Percentiles rank a stretch among this genome's conserved stretches.
These are phyloP conservation scores for Penicillium salamii DNA, from an alignment of 495 filamentous ascomycete genomes.

Conservation along the genomic window DNA sequence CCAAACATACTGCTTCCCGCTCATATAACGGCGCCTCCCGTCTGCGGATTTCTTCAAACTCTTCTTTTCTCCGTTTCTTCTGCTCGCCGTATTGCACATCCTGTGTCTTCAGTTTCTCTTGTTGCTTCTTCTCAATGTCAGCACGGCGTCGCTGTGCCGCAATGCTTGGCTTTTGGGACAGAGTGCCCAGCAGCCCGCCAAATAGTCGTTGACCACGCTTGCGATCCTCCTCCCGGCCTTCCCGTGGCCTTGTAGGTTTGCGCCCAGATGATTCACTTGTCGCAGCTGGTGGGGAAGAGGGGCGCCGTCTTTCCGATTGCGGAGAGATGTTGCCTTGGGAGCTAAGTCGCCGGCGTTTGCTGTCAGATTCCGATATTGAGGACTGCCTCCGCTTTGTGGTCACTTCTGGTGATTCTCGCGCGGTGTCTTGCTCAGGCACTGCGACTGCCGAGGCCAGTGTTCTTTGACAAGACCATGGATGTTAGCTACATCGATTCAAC, in stretches of 20 bases:
- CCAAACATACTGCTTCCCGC: constrained; percentile 66
- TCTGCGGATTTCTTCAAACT: constrained; percentile 55
- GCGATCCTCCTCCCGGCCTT: constrained; percentile 65
- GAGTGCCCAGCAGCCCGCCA: constrained; percentile 80
- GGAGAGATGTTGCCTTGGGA: constrained; percentile 25
- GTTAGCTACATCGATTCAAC: not conserved
- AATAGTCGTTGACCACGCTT: constrained; percentile 87
- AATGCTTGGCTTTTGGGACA: constrained; percentile 71
- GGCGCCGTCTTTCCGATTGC: constrained; percentile 10
- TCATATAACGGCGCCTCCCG: constrained; percentile 76
- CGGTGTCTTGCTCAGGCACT: constrained; percentile 49
- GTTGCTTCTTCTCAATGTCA: constrained; percentile 88
- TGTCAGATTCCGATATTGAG: constrained; percentile 48
- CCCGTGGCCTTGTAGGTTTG: constrained; percentile 44
- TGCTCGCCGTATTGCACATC: constrained; percentile 68
- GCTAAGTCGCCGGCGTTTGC: constrained; percentile 56
- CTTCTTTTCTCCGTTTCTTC: constrained; percentile 60
- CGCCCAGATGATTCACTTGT: constrained; percentile 34
- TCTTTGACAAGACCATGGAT: constrained; percentile 7
- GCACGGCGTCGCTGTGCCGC: constrained; percentile 72
- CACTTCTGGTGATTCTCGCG: constrained; percentile 26
- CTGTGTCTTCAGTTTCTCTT: constrained; percentile 75
- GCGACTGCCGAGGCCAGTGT: constrained; percentile 65
- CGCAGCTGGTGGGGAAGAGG: constrained; percentile 7
- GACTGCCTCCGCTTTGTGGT: constrained; percentile 57